phyloP scores from a whole-genome alignment of 2,329 filamentous ascomycete genomes.

The Acrocalymma vagum region DNA sequence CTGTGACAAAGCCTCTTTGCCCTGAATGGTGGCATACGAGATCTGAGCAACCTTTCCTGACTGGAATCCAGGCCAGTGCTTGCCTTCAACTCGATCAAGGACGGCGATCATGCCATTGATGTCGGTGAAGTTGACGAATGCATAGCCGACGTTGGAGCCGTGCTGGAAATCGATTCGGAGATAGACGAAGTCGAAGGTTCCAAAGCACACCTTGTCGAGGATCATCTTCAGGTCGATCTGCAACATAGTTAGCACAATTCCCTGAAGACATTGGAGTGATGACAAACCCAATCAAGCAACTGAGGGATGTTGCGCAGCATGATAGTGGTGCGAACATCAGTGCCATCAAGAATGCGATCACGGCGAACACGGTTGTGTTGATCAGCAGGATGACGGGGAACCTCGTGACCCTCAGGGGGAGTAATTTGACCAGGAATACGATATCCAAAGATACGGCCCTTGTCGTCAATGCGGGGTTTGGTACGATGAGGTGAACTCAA shows the following conservation, averaged over 20 bases:
- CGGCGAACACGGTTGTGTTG: conserved; percentile 50
- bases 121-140: conserved; percentile 93
- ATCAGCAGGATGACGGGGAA: conserved; percentile 31
- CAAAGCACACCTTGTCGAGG: conserved; percentile 79
- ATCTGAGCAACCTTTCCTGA: conserved; percentile 88
- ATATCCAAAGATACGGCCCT: conserved; percentile 30
- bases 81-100: conserved; percentile 38
- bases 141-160: conserved; percentile 82
- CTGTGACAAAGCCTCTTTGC: conserved; percentile 86
- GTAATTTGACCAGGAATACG: conserved; percentile 11
- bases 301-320: conserved; percentile 97
- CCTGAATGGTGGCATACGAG: conserved; percentile 97
- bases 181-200: conserved; percentile 95
- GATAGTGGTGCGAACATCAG: conserved; percentile 66
- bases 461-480: conserved; percentile 29
- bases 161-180: conserved; percentile 74
- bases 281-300: conserved; percentile 72
- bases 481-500: conserved; percentile 28
- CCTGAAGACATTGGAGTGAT: not conserved
- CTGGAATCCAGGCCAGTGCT: conserved; percentile 77
- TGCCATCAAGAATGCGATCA: conserved; percentile 50
- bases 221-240: conserved; percentile 70
- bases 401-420: conserved; percentile 5
- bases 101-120: conserved; percentile 53
- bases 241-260: conserved; percentile 18